phyloP scores from a whole-genome alignment of 805 yeast genomes.

The Metschnikowia dekortorum region DNA sequence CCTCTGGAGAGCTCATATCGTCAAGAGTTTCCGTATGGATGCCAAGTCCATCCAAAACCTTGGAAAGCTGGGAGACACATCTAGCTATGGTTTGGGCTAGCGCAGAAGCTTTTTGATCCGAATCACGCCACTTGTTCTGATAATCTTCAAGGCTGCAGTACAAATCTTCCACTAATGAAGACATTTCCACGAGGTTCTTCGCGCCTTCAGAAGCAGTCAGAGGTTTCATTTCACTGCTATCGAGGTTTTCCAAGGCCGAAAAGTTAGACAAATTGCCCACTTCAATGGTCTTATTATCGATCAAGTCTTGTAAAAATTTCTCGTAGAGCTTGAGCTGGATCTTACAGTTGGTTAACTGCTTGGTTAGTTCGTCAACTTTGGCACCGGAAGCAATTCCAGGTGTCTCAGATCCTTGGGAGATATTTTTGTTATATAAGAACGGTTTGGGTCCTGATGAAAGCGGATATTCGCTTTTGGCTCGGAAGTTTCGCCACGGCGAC shows the following conservation, averaged over 20 bases:
- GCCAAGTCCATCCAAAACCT: constrained; percentile 15
- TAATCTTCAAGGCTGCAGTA: constrained; percentile 33
- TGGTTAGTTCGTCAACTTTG: constrained; percentile 16
- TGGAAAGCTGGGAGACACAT: constrained; percentile 19
- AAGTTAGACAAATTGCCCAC: constrained; percentile 20
- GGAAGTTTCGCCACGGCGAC: constrained; percentile 11
- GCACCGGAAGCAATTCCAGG: constrained; percentile 8
- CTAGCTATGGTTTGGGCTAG: constrained; percentile 5
- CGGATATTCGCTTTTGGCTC: background rate
- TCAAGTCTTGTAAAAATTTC: constrained; percentile 35
- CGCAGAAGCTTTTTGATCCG: constrained; percentile 9
- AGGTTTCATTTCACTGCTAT: constrained; percentile 6
- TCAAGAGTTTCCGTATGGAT: background rate
- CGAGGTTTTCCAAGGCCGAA: constrained; percentile 13
- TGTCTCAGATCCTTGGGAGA: constrained; percentile 5
- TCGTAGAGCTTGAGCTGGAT: constrained; percentile 38
- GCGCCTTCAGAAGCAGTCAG: constrained; percentile 7
- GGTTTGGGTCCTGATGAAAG: constrained; percentile 9
- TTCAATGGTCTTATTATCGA: constrained; percentile 19
- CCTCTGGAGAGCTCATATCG: constrained; percentile 1
- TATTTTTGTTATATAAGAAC: constrained; percentile 4
- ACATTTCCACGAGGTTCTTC: constrained; percentile 31
- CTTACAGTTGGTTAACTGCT: constrained; percentile 30
- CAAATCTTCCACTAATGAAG: constrained; percentile 34
- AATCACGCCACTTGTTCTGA: constrained; percentile 28